Conservation (phyloP, 2,329 filamentous ascomycete genomes). For the Alternaria sp. region DNA sequence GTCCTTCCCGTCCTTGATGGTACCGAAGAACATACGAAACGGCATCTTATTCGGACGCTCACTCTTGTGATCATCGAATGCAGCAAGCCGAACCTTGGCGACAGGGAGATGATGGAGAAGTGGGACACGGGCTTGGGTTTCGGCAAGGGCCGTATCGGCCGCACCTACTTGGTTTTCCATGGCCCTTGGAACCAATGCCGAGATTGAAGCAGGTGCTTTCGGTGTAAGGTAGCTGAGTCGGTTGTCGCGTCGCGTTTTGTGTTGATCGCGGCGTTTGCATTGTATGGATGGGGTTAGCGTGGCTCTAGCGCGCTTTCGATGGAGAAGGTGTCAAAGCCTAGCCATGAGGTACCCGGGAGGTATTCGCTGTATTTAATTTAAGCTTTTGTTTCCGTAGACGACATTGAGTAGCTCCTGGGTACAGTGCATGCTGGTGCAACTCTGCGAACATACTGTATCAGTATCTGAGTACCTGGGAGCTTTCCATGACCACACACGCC, state of each 20-base stretch:
- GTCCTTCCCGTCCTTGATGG: neutral
- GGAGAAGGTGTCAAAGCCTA: neutral
- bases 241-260: neutral
- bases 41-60: neutral
- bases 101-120: neutral
- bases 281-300: neutral
- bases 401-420: neutral
- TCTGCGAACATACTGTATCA: neutral
- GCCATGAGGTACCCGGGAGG: neutral
- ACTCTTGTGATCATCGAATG: neutral
- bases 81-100: neutral
- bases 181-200: neutral
- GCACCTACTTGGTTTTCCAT: neutral
- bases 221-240: neutral
- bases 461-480: neutral
- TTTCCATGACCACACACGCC: neutral
- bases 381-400: neutral
- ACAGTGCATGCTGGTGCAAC: neutral
- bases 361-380: neutral
- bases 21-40: neutral
- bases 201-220: neutral
- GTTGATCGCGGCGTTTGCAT: neutral
- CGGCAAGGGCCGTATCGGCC: neutral
- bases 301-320: neutral
- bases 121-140: neutral